Base-by-base conservation (phyloP, 306 rosid species). In the Lupinus albus region DNA sequence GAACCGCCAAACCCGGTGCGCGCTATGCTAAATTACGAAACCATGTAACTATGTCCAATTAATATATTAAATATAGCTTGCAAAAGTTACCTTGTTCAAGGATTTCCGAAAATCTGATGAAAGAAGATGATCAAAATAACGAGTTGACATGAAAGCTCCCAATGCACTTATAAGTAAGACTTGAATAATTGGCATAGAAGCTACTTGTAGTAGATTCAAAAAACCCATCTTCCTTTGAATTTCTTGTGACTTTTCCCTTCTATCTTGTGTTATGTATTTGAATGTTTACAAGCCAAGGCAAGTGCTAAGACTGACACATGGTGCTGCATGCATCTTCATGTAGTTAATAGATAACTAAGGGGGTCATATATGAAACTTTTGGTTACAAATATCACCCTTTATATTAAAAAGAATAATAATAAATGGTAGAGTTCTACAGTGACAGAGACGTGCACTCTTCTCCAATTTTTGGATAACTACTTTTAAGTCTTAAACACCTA, bases 81-180 rank as follows among this genome's bases (percentile, higher is more conserved):
- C 6, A 51, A 52, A 44, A 18, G 21, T 68, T 65, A 92, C 98
- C 87, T 76, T 88, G 83, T 93, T 93, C 68, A 93, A 76, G 61
- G 96, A 82, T 15, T 61, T 77, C 52, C 91, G 63, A 11, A 87
- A 83, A 6, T 77, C 81, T 0, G 58, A 7, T 0, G 95, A 87
- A 16, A 93, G 96, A 80, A 93, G 84, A 72, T 86, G 59, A 39
- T 79, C 67, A 57, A 73, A 79, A 45, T 75, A 82, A 0, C 50
- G 67, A 67, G 92, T 84, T 32, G 99, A 83, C 84, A 93, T 62
- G 45, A 84, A 79, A 57, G 96, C 99, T 63, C 97, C 99, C 76
- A 90, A 48, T 11, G 83, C 58, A 74, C 89, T 80, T 54, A 93
- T 79, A 10, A 93, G 49, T 8, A 93, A 81, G 50, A 93, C 90